These are phyloP conservation scores for Neoboletus brunneissimus DNA, from an alignment of 768 basidiomycete genomes.

Conservation along the genomic window DNA sequence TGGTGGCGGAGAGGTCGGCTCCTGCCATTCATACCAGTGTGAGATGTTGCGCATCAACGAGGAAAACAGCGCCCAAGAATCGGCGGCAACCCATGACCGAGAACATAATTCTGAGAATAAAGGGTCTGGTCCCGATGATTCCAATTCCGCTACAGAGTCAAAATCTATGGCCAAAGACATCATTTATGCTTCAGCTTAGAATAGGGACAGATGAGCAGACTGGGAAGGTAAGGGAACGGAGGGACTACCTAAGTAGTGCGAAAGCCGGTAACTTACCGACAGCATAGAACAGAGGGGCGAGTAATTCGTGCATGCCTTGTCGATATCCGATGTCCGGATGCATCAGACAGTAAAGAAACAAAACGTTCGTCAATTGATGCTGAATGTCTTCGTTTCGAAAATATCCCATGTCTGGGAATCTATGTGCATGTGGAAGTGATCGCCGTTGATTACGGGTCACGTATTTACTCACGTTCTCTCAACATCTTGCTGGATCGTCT, in stretches of 20 bases:
- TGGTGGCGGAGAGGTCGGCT: conserved; percentile 31
- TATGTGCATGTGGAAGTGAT: conserved; percentile 31
- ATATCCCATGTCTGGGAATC: conserved; percentile 95
- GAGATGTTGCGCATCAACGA: conserved; percentile 75
- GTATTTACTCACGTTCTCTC: conserved; percentile 79
- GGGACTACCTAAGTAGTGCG: conserved; percentile 1
- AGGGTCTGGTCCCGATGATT: conserved; percentile 31
- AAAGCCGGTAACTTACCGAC: conserved; percentile 24
- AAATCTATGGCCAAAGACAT: conserved; percentile 51
- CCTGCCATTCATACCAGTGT: conserved; percentile 78
- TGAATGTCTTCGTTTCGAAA: conserved; percentile 79
- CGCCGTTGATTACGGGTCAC: neutral
- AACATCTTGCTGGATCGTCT: conserved; percentile 90
- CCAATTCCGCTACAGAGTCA: conserved; percentile 59
- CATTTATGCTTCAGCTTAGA: conserved; percentile 28
- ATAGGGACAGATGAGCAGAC: conserved; percentile 13
- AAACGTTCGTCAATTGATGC: conserved; percentile 74
- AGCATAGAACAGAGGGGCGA: conserved; percentile 83
- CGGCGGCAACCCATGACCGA: conserved; percentile 70
- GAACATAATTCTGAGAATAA: conserved; percentile 62
- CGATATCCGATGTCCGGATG: conserved; percentile 88
- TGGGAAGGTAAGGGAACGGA: conserved; percentile 6
- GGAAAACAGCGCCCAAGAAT: conserved; percentile 82
- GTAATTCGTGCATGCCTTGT: conserved; percentile 98
- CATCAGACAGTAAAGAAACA: conserved; percentile 79